Evolutionary conservation across 495 filamentous ascomycete genomes (phyloP), one percentile per base, ranked within the genome.

Genomic region (Massariosphaeria phaeospora): DNA sequence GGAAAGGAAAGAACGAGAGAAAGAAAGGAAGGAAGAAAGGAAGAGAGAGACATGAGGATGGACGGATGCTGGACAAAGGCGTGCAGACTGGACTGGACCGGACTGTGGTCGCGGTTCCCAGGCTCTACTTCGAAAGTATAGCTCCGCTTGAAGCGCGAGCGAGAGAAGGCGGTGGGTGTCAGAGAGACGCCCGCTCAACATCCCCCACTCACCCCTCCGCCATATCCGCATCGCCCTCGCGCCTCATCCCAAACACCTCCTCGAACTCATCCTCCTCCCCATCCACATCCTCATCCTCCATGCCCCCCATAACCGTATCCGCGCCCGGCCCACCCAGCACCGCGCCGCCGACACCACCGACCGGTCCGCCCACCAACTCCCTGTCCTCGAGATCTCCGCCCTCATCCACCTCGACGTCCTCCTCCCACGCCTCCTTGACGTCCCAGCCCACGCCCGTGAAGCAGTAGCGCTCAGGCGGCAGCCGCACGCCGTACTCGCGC

Each of bases 401-500:
- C 31, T 79, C 76, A 41, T 78, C 79, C 56, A 79, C 79, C 31
- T 66, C 66, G 23, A 70, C 73, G 26, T 69, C 76, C 25, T 55
- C 65, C 11, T 72, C 77, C 87, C 87, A 95, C 49, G 83, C 79
- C 44, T 90, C 87, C 67, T 80, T 82, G 71, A 96, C 66, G 31
- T 82, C 80, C 93, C 93, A 98, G 52, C 82, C 82, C 15, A 79
- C 75, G 0, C 93, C 93, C 24, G 84, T 94, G 47, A 96, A 74
- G 58, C 91, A 91, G 66, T 95, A 97, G 66, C 88, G 76, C 80
- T 98, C 93, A 50, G 85, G 84, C 31, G 93, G 93, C 60, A 98
- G 70, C 38, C 89, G 75, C 51, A 93, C 80, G 12, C 93, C 93
- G 71, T 80, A 59, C 57, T 91, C 90, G 49, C 81, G 79, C 34